Conservation (phyloP, 176 grass and related monocot species). For the Olyra latifolia region DNA sequence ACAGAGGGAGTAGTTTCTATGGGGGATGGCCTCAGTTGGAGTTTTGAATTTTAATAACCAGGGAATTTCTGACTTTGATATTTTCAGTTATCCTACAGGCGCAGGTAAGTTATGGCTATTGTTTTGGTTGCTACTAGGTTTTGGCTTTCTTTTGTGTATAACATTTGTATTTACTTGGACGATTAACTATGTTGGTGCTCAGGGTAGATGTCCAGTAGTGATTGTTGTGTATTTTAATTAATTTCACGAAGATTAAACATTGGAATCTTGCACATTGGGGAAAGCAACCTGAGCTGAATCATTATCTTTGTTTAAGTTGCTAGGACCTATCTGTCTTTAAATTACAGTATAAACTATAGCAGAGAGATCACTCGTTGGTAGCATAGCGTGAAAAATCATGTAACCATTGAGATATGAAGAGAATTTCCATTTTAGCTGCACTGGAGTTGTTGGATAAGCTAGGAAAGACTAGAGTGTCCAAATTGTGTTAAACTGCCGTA, state of each 20-base stretch:
- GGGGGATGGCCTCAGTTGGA: not conserved
- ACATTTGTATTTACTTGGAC: not conserved
- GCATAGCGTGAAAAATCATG: not conserved
- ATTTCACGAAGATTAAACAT: not conserved
- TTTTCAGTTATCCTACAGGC: not conserved
- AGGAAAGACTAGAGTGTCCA: not conserved
- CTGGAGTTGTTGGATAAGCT: not conserved
- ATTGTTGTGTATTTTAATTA: not conserved
- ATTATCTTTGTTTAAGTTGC: not conserved
- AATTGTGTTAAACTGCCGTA: not conserved
- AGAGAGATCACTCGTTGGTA: not conserved
- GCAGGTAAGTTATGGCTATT: not conserved
- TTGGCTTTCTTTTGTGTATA: not conserved
- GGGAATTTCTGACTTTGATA: not conserved
- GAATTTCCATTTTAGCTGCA: not conserved
- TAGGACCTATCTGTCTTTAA: constrained; percentile 1
- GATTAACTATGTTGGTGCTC: not conserved
- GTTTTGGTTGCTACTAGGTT: not conserved
- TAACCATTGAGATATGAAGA: not conserved
- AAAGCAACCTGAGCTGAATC: not conserved
- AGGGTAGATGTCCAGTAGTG: not conserved
- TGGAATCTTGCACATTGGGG: not conserved
- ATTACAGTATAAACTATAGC: not conserved
- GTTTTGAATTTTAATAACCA: not conserved
- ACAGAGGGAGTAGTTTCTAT: not conserved